Evolutionary conservation across 2,329 filamentous ascomycete species (phyloP).

Genomic region (Scytalidium lignicola): DNA sequence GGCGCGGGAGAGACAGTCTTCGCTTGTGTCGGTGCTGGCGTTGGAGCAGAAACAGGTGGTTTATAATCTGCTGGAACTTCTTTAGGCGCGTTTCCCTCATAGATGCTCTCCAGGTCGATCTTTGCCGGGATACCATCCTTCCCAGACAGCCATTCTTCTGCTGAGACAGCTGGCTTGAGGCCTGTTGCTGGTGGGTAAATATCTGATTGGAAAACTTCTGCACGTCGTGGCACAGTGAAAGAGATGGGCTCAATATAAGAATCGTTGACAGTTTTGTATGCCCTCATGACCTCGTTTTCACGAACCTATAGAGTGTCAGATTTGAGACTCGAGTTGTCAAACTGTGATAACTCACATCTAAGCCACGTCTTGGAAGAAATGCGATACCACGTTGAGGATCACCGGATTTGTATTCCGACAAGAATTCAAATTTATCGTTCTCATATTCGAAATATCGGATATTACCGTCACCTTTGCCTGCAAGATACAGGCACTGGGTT

Average conservation of each 20-base stretch:
- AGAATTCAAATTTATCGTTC: slow-evolving; percentile 96
- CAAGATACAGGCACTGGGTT: slow-evolving; percentile 90
- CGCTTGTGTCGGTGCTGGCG: slow-evolving; percentile 36
- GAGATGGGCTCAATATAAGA: slow-evolving; percentile 92
- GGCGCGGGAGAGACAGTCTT: slow-evolving; percentile 31
- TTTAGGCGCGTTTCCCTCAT: slow-evolving; percentile 74
- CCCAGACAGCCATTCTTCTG: slow-evolving; percentile 79
- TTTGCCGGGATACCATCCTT: slow-evolving; percentile 82
- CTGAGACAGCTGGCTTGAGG: slow-evolving; percentile 71
- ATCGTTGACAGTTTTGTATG: slow-evolving; percentile 96
- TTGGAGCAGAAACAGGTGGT: slow-evolving; percentile 42
- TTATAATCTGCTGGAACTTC: slow-evolving; percentile 70
- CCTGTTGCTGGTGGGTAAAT: slow-evolving; percentile 88
- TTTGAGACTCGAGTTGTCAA: too few species aligned
- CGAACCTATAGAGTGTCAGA: slow-evolving; percentile 54
- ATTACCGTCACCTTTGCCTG: slow-evolving; percentile 97
- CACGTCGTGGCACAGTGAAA: slow-evolving; percentile 90
- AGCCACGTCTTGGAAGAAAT: slow-evolving; percentile 89
- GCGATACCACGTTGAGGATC: slow-evolving; percentile 93
- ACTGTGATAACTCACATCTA: slow-evolving; percentile 58
- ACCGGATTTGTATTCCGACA: slow-evolving; percentile 94
- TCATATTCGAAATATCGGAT: slow-evolving; percentile 98
- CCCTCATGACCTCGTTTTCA: slow-evolving; percentile 93
- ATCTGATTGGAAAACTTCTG: slow-evolving; percentile 93
- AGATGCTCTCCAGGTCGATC: slow-evolving; percentile 89